These are phyloP conservation scores for Metrosideros polymorpha DNA, from an alignment of 441 rosid species.

Conservation along the genomic window DNA sequence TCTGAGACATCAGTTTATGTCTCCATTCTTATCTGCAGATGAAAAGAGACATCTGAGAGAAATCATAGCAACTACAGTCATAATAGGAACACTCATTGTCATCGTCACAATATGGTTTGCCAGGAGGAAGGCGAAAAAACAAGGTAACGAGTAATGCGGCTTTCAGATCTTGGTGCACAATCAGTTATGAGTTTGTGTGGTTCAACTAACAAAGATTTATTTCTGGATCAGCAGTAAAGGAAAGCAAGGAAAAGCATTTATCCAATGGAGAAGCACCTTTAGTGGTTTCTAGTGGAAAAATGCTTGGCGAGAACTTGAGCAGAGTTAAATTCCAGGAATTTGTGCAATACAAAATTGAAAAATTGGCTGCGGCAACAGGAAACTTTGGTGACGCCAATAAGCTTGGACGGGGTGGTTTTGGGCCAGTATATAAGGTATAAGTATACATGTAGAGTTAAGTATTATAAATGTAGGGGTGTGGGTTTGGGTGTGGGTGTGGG, in stretches of 20 bases:
- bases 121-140: conserved; percentile 7
- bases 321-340: background rate
- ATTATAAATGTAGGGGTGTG: background rate
- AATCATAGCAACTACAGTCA: conserved; percentile 1
- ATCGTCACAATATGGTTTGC: background rate
- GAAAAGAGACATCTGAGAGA: background rate
- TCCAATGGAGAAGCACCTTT: background rate
- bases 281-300: background rate
- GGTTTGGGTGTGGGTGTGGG: background rate
- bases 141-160: conserved; percentile 5
- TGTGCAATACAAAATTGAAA: background rate
- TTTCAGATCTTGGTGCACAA: background rate
- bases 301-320: background rate
- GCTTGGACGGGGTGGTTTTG: conserved; percentile 3
- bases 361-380: background rate
- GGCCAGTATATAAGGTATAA: conserved; percentile 5
- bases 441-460: background rate
- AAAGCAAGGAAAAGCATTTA: background rate
- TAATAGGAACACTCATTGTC: background rate
- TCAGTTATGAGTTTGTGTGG: background rate
- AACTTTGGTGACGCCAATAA: background rate
- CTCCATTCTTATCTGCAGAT: background rate
- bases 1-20: background rate
- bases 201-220: background rate
- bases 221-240: background rate